Evolutionary conservation across 2,329 filamentous ascomycete genomes (phyloP), one percentile per base, ranked within the genome.

Genomic region (Trematosphaeria pertusa): DNA sequence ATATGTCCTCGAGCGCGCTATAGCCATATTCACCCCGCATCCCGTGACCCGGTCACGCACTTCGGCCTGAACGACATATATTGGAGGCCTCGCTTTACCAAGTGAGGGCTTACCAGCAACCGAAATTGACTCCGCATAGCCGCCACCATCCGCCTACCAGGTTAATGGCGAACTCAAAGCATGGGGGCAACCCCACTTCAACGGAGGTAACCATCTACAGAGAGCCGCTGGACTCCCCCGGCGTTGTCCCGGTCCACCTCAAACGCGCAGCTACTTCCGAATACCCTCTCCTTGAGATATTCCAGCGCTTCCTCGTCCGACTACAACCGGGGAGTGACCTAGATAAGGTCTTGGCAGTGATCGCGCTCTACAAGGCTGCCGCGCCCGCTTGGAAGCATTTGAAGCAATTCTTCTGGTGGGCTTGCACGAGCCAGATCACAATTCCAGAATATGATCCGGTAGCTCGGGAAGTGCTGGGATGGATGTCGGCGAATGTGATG

Each of bases 221-320:
- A 10, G 63, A 67, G 33, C 52, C 62, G 5, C 37, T 65, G 8
- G 50, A 60, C 26, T 61, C 61, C 2, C 58, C 60, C 12, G 64
- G 62, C 6, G 49, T 59, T 6, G 40, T 68, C 3, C 64, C 64
- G 8, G 46, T 22, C 4, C 59, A 64, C 37, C 50, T 64, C 3
- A 64, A 63, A 28, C 50, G 51, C 18, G 35, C 53, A 14, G 52
- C 58, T 9, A 52, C 52, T 4, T 35, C 34, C 7, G 48, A 46
- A 6, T 55, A 56, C 40, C 64, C 65, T 1, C 39, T 68, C 1
- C 43, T 68, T n/a, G 65, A 68, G 41, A 51, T 68, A 11, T n/a
- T 65, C 5, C 61, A 67, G 21, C 63, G 63, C 11, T 21, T 65
- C 17, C 33, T 64, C 2, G 58, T 55, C 18, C 61, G 60, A 12